Conservation (phyloP, 2,329 filamentous ascomycete genomes). For the Zymoseptoria ardabiliae region DNA sequence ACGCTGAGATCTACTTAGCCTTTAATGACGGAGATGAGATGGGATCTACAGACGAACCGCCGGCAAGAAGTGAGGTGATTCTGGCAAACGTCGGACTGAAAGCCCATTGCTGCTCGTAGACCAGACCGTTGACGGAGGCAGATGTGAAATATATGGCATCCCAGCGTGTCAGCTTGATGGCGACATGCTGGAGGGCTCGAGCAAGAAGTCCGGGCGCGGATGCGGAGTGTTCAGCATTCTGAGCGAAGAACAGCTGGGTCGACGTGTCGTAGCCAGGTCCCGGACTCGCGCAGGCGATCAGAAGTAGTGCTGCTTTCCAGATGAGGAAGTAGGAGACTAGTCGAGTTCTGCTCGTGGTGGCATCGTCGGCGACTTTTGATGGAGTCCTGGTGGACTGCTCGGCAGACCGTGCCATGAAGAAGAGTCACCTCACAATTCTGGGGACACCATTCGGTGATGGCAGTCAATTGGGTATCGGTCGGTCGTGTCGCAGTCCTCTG, state of each 20-base stretch:
- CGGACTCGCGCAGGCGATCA: slow-evolving; percentile 51
- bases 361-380: not conserved
- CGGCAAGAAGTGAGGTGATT: slow-evolving; percentile 35
- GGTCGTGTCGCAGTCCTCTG: not conserved
- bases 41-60: slow-evolving; percentile 35
- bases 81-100: slow-evolving; percentile 56
- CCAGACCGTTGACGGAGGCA: slow-evolving; percentile 54
- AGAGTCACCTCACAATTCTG: not conserved
- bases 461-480: too few relatives aligned
- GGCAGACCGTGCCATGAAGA: not conserved
- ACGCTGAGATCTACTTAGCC: slow-evolving; percentile 26
- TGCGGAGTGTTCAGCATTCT: slow-evolving; percentile 4
- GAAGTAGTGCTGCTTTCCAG: slow-evolving; percentile 64
- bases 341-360: slow-evolving; percentile 3
- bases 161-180: slow-evolving; percentile 63
- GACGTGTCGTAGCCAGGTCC: slow-evolving; percentile 73
- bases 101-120: slow-evolving; percentile 80
- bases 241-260: slow-evolving; percentile 46
- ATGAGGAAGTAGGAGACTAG: slow-evolving; percentile 40
- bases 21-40: not conserved
- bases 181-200: slow-evolving; percentile 31
- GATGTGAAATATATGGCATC: slow-evolving; percentile 72
- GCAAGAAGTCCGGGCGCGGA: slow-evolving; percentile 15
- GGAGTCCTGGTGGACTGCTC: not conserved
- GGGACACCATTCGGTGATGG: not conserved